These are phyloP conservation scores for Nakazawaea peltata DNA, from an alignment of 805 yeast species.

Conservation along the genomic window DNA sequence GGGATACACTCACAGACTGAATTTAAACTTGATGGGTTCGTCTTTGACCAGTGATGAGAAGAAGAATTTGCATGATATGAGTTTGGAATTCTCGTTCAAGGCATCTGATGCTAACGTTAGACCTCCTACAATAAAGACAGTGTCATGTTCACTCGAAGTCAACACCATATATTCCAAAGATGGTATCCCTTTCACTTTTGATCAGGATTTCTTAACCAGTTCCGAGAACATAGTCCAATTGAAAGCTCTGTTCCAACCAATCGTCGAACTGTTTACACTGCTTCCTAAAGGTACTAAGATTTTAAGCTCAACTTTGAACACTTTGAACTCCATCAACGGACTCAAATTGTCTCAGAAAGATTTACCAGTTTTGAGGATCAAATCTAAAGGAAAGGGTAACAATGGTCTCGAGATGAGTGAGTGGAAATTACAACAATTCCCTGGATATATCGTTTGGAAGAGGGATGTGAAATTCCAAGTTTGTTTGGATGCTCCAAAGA, in stretches of 20 bases:
- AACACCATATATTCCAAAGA: constrained; percentile 10
- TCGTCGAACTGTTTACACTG: constrained; percentile 3
- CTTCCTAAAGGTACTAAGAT: constrained; percentile 18
- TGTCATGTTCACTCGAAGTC: constrained; percentile 8
- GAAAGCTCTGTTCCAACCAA: constrained; percentile 7
- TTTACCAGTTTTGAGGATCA: constrained; percentile 11
- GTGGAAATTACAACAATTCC: constrained; percentile 3
- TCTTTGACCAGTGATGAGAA: constrained; percentile 8
- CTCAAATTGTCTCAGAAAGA: constrained; percentile 6
- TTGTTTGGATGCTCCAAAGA: constrained; percentile 30
- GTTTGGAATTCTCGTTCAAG: constrained; percentile 7
- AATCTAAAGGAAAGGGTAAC: too few species aligned
- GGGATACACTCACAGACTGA: constrained; percentile 4
- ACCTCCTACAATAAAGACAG: constrained; percentile 10
- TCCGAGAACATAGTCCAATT: constrained; percentile 16
- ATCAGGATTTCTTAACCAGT: constrained; percentile 21
- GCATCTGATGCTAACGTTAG: constrained; percentile 1
- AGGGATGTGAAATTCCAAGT: constrained; percentile 29
- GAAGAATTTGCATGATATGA: constrained; percentile 4
- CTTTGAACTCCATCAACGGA: constrained; percentile 21
- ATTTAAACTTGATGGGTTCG: constrained; percentile 6
- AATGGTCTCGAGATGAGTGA: too few species aligned
- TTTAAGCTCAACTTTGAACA: constrained; percentile 14
- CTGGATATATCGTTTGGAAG: neutral
- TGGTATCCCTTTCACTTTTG: constrained; percentile 32